Evolutionary conservation across 1,139 yeast species (phyloP), one percentile per base, ranked within the genome.

Genomic region (Kluyveromyces sp.): DNA sequence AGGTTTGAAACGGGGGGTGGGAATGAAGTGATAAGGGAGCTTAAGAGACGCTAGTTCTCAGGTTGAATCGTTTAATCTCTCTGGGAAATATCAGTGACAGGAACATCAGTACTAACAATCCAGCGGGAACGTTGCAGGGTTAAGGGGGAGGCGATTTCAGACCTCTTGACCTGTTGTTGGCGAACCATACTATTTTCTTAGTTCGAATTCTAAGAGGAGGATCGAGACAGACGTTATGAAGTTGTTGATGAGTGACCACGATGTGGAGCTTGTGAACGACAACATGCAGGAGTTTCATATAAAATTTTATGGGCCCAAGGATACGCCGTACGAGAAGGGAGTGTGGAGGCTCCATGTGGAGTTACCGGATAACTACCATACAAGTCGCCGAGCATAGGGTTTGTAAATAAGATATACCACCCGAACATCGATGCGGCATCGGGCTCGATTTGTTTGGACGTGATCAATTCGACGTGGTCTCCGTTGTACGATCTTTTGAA

Each of bases 151-250:
- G 21, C 21, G 21, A 15, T 15, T 15, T 15, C 21, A 15, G 21
- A 15, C 21, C 21, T 15, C 21, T 15, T 15, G 21, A 15, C 21
- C 21, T 15, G 21, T 15, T 15, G 21, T 15, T 15, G 21, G 21
- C 21, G 21, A 15, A 15, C 21, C 21, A 15, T 15, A 15, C 2
- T 15, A 15, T 15, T 15, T 15, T 15, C 81, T 87, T 34, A 41
- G 43, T 29, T 41, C 43, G 65, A 79, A 86, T 37, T 84, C 90
- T 29, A 86, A 83, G 61, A 81, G 96, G 71, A 79, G 98, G 55
- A 90, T 92, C 58, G 97, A 90, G 64, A 87, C 95, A 39, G 98
- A 92, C 66, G 97, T 92, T 48, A 90, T 88, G 96, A 94, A 89
- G 65, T 74, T 92, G 42, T 66, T 92, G 70, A 89, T 88, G 96